Base-by-base conservation (phyloP, 768 basidiomycete species). In the Infundibulicybe gibba region DNA sequence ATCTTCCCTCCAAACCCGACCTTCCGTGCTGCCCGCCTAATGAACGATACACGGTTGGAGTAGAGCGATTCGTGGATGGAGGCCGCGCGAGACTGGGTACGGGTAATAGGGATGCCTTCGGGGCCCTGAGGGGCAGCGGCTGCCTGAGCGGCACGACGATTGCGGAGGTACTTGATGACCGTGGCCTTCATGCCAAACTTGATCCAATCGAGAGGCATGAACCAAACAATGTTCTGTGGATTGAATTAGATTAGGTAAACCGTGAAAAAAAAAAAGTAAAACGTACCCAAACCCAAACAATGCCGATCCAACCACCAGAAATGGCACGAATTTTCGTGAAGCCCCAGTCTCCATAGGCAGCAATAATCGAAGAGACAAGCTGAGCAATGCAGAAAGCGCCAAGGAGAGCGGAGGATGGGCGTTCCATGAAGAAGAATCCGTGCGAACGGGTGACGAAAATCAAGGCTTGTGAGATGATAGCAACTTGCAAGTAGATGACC, bases 161-260 rank as follows among this genome's bases (percentile, higher is more conserved):
- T 70, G 53, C 92, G 94, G 61, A 94, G 82, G 54, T 52, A 72
- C 69, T 86, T 87, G 79, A 97, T 94, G 62, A 93, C 69, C 5
- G 91, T 94, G 8, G 85, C 88, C 74, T 95, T 94, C 90, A 97
- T 94, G 31, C 76, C 88, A 66, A 97, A 95, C 76, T 95, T 97
- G 80, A 97, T 88, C 68, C 81, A 80, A 68, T 98, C 95, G 42
- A 98, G 83, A 43, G 95, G 95, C 54, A 90, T 64, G 80, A 94
- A 98, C 94, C 95, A 95, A 47, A 94, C 57, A 54, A 97, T 88
- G 72, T 97, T 88, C 94, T 94, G 59, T 20, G 62, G 43, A 12
- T 13, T 13, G 8, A 49, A 62, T 9, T 66, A 53, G 17, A 49
- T 40, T 32, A 10, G 43, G 41, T 40, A 38, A 10, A 14, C 21